Conservation (phyloP, 2,329 filamentous ascomycete species). For the Cladosporium oxysporum region DNA sequence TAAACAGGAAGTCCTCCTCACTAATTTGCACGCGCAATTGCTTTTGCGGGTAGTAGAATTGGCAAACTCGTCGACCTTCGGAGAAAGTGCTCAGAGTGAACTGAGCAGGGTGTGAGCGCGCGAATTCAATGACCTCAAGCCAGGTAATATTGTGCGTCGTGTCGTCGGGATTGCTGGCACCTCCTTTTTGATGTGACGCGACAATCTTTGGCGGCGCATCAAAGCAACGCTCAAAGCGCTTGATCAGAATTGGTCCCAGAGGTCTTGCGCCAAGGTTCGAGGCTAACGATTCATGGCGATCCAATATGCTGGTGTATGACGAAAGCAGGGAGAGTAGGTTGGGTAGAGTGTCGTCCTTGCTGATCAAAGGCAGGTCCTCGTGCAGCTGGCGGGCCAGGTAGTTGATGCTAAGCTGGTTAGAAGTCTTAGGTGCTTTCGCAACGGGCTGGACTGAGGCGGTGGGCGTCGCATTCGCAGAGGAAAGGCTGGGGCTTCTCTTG, state of each 20-base stretch:
- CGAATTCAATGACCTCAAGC: conserved; percentile 84
- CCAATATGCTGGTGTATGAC: conserved; percentile 82
- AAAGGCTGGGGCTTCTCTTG: conserved; percentile 45
- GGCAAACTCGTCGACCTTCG: conserved; percentile 71
- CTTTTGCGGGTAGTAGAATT: conserved; percentile 70
- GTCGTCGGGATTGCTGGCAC: conserved; percentile 43
- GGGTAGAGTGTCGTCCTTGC: conserved; percentile 68
- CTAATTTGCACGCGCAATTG: conserved; percentile 80
- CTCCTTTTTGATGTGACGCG: conserved; percentile 54
- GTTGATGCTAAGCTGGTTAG: conserved; percentile 66
- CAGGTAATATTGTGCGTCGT: conserved; percentile 64
- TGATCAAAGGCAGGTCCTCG: conserved; percentile 63
- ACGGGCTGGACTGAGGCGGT: conserved; percentile 32
- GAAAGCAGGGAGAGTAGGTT: conserved; percentile 71
- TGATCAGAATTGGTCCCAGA: conserved; percentile 77
- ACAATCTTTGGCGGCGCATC: conserved; percentile 73
- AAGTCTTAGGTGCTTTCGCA: conserved; percentile 56
- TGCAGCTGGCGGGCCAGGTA: conserved; percentile 65
- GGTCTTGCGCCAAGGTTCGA: conserved; percentile 82
- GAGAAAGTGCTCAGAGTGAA: conserved; percentile 71
- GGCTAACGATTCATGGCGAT: conserved; percentile 82
- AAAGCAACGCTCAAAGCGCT: conserved; percentile 83
- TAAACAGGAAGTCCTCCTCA: conserved; percentile 84
- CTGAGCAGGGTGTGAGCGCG: conserved; percentile 75
- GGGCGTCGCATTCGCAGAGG: conserved; percentile 29